phyloP scores from a whole-genome alignment of 2,329 filamentous ascomycete species.

The Pseudocercospora pini-densiflorae region DNA sequence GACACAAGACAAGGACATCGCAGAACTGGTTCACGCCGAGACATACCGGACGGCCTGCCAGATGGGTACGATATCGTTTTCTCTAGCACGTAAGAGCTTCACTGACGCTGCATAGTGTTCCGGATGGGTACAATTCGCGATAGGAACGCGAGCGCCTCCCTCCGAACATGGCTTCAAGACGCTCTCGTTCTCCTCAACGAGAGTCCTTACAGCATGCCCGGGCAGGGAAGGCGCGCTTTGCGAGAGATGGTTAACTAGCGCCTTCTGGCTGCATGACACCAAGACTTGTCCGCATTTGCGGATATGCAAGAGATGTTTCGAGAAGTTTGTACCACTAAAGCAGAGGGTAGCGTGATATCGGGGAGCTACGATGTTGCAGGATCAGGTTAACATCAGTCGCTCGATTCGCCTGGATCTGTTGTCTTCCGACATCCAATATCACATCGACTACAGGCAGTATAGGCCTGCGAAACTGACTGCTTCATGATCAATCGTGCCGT shows the following conservation, averaged over 20 bases:
- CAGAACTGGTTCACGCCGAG: neutral
- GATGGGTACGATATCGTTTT: constrained; percentile 1
- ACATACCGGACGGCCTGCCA: constrained; percentile 3
- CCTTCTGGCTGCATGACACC: neutral
- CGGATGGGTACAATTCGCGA: constrained; percentile 9
- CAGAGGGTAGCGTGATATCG: neutral
- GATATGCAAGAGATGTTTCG: neutral
- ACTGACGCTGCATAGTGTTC: neutral
- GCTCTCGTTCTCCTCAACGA: constrained; percentile 8
- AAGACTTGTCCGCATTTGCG: neutral
- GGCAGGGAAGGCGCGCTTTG: constrained; percentile 2
- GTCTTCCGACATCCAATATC: neutral
- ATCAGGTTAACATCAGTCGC: neutral
- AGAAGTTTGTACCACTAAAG: neutral
- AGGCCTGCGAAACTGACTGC: neutral
- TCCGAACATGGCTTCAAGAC: neutral
- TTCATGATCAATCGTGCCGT: neutral
- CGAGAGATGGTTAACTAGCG: neutral
- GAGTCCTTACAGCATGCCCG: neutral
- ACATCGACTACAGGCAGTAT: neutral
- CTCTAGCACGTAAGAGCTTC: neutral
- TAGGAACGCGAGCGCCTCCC: constrained; percentile 9
- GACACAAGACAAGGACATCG: neutral
- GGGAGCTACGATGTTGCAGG: neutral
- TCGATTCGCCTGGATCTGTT: neutral